Conservation (phyloP, 202 grass and related monocot species). For the Schoenoplectus triqueter region DNA sequence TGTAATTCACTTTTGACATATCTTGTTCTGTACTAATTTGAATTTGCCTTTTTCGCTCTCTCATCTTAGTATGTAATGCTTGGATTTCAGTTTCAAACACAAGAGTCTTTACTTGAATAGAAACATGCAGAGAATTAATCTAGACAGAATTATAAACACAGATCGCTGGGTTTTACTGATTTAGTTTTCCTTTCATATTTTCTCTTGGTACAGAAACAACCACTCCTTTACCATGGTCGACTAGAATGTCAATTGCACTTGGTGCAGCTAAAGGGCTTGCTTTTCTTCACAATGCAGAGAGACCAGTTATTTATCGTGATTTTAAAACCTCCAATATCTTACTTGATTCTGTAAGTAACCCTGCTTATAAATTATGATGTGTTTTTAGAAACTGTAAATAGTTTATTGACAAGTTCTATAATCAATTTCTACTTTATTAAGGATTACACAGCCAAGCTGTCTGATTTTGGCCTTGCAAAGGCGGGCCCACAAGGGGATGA, state of each 20-base stretch:
- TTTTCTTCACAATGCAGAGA: slow-evolving; percentile 93
- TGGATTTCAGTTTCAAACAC: neutral
- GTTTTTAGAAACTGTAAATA: slow-evolving; percentile 17
- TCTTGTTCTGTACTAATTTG: neutral
- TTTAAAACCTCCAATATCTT: slow-evolving; percentile 99
- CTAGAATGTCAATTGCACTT: slow-evolving; percentile 95
- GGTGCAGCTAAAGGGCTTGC: slow-evolving; percentile 96
- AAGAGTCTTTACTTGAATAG: neutral
- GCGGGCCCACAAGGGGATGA: slow-evolving; percentile 95
- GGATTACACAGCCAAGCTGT: slow-evolving; percentile 96
- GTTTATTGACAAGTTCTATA: slow-evolving; percentile 23
- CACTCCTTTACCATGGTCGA: slow-evolving; percentile 77
- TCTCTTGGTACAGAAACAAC: slow-evolving; percentile 65
- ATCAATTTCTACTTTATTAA: slow-evolving; percentile 47
- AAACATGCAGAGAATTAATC: neutral
- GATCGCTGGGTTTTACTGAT: neutral
- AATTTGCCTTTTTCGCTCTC: neutral
- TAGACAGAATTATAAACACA: neutral
- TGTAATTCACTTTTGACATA: neutral
- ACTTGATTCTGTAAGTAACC: slow-evolving; percentile 78
- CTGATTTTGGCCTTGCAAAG: slow-evolving; percentile 97
- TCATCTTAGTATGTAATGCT: slow-evolving; percentile 16
- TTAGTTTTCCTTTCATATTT: slow-evolving; percentile 15
- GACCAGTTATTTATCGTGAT: slow-evolving; percentile 92
- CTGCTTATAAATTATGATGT: slow-evolving; percentile 25